Base-by-base conservation (phyloP, 148 eudicot species). In the Rhododendron vialii region DNA sequence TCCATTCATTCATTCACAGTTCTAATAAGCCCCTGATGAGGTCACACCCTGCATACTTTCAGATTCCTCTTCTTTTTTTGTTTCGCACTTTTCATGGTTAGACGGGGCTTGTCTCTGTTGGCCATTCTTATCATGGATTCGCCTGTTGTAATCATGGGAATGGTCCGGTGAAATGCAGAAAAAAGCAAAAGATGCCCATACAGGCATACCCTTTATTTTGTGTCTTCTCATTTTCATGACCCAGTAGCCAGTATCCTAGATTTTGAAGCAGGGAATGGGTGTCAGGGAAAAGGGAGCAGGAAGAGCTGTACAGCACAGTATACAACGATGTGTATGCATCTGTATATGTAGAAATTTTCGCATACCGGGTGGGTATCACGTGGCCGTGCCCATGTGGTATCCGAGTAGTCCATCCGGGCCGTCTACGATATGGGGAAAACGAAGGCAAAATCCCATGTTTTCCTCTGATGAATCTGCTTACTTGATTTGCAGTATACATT, bases 211-310 rank as follows among this genome's bases (percentile, higher is more conserved):
- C 76, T 71, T 71, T 71, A 30, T 71, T 15, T 33, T 33, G 41
- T 33, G 76, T 71, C 76, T 71, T 71, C 76, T 71, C 76, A 71
- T 71, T 71, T 71, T 71, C 76, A 71, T 71, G 20, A 71, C 76
- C 76, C 36, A 71, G 20, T 71, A 33, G 76, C 76, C 76, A 71
- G 41, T 71, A 30, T 71, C 76, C 76, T 71, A 71, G 76, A 71
- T 71, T 30, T 71, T 71, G 76, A 71, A 33, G 38, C 36, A 33
- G 76, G 76, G 76, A 71, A 30, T 30, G 33, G 38, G 2, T 71
- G 38, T 71, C 76, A 71, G 7, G 20, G 76, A 71, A 30, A 71
- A 13, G 76, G 76, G 76, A 71, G 41, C 76, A 71, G 20, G 76
- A 71, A 28, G 38, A 71, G 76, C 76, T 71, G 76, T 33, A 71